phyloP scores from a whole-genome alignment of 208 protist genomes.

The Trypanosoma cruzi region DNA sequence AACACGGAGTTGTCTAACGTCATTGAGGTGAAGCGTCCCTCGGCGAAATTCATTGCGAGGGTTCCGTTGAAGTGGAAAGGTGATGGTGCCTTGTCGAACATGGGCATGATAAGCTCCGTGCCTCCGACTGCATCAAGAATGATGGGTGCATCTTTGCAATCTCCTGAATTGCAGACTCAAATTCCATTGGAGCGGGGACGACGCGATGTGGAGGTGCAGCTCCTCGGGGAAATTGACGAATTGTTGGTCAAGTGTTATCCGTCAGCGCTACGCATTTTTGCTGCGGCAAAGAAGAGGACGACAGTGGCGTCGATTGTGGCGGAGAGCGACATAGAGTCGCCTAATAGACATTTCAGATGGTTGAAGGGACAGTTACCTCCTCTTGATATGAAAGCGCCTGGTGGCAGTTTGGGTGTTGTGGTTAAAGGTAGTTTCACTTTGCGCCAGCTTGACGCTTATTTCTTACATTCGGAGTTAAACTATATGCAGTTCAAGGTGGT shows the following conservation, averaged over 20 bases:
- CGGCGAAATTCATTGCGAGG: slow-evolving; percentile 60
- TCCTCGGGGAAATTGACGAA: slow-evolving; percentile 59
- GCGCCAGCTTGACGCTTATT: slow-evolving; percentile 52
- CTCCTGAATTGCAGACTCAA: not conserved
- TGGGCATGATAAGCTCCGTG: not conserved
- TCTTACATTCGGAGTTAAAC: slow-evolving; percentile 67
- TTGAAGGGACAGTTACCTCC: not conserved
- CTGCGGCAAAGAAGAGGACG: not conserved
- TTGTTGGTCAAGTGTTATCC: slow-evolving; percentile 45
- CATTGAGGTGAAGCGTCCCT: slow-evolving; percentile 44
- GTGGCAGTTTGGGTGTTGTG: not conserved
- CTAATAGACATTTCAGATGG: not conserved
- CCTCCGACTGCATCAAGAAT: not conserved
- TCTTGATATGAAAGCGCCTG: not conserved
- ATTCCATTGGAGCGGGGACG: not conserved
- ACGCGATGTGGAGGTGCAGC: slow-evolving; percentile 47
- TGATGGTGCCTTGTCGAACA: not conserved
- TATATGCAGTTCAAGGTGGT: slow-evolving; percentile 64
- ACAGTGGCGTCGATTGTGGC: not conserved
- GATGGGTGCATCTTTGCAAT: not conserved
- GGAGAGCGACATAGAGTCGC: not conserved
- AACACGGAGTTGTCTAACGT: slow-evolving; percentile 31
- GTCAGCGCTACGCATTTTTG: slow-evolving; percentile 15
- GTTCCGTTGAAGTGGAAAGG: slow-evolving; percentile 29
- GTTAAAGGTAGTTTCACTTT: slow-evolving; percentile 81